phyloP scores from a whole-genome alignment of 805 yeast genomes.

The Starmerella floris region DNA sequence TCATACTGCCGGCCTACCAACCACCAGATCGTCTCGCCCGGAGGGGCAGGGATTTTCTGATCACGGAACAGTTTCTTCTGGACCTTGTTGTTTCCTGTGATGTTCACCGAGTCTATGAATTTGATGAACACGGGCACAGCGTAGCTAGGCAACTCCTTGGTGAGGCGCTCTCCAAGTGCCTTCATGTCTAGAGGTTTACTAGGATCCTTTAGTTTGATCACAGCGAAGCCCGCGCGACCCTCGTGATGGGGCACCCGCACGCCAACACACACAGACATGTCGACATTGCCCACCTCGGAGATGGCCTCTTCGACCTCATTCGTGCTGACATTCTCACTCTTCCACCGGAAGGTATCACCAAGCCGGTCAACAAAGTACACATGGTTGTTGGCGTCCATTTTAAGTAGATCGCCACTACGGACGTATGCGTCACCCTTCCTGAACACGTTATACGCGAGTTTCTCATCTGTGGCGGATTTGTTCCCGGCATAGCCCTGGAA shows the following conservation, averaged over 20 bases:
- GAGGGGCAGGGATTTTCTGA: constrained; percentile 27
- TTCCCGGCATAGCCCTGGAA: constrained; percentile 87
- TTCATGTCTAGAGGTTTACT: constrained; percentile 29
- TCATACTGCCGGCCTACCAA: constrained; percentile 44
- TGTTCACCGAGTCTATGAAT: constrained; percentile 45
- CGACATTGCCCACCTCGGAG: constrained; percentile 28
- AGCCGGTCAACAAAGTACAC: constrained; percentile 79
- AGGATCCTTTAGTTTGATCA: constrained; percentile 40
- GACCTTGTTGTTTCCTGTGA: constrained; percentile 77
- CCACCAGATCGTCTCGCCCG: constrained; percentile 54
- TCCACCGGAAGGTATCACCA: constrained; percentile 96
- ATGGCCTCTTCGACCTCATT: constrained; percentile 75
- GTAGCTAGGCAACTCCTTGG: constrained; percentile 53
- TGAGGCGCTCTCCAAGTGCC: constrained; percentile 29
- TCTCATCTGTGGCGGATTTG: constrained; percentile 62
- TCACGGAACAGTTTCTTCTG: constrained; percentile 44
- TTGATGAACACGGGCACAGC: constrained; percentile 77
- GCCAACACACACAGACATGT: constrained; percentile 69
- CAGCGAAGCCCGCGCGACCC: constrained; percentile 89
- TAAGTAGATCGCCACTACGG: constrained; percentile 74
- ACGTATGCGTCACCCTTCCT: constrained; percentile 83
- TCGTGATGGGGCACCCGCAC: constrained; percentile 80
- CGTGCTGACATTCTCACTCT: constrained; percentile 86
- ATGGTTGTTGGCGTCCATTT: constrained; percentile 50
- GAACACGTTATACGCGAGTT: constrained; percentile 60